These are phyloP conservation scores for Mantamonas sphyraenae DNA, from an alignment of 78 protist genomes.

Conservation along the genomic window DNA sequence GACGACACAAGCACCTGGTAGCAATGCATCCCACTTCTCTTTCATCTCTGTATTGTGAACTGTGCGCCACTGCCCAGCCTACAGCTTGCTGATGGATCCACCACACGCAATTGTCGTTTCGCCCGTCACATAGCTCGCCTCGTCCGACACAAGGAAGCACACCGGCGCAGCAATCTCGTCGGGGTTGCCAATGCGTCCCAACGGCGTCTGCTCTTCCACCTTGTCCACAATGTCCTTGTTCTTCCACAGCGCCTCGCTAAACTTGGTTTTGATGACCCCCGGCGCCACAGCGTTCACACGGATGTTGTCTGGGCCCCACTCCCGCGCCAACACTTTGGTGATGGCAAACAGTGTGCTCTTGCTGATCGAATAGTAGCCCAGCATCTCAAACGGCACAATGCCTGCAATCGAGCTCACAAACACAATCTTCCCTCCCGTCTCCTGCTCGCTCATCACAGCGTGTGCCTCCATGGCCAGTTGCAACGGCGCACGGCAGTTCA, in stretches of 20 bases:
- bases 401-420: neutral
- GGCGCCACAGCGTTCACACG: conserved; percentile 46
- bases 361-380: conserved; percentile 27
- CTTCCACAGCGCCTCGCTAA: neutral
- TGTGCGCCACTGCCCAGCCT: no score
- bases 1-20: no score
- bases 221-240: neutral
- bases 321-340: conserved; percentile 16
- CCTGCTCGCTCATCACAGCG: neutral
- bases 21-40: no score
- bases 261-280: conserved; percentile 18
- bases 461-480: conserved; percentile 6
- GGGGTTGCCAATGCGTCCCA: neutral
- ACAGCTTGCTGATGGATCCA: no score
- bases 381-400: neutral
- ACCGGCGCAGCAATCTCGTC: conserved; percentile 1
- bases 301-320: conserved; percentile 16
- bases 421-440: neutral
- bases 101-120: conserved; percentile 24
- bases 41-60: no score
- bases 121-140: conserved; percentile 32
- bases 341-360: conserved; percentile 44
- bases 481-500: conserved; percentile 19
- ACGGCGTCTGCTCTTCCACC: neutral
- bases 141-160: conserved; percentile 16